Evolutionary conservation across 331 rosid species (phyloP).

Genomic region (Spiraea crenata): DNA sequence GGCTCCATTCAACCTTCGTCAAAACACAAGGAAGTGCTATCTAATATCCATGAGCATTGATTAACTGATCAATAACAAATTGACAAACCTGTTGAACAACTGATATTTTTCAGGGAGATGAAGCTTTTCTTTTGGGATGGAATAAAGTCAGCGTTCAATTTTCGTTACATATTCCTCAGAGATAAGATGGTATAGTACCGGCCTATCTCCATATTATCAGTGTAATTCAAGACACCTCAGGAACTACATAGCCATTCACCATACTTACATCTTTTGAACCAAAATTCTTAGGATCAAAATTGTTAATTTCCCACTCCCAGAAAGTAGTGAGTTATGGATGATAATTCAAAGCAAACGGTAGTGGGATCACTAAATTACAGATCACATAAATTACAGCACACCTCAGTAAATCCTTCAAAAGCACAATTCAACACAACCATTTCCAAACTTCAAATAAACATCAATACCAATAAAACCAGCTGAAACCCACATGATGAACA

Average conservation of each 20-base stretch:
- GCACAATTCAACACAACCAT: slow-evolving; percentile 15
- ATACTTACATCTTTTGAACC: not conserved
- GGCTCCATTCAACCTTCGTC: not conserved
- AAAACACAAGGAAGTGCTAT: not conserved
- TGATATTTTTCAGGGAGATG: not conserved
- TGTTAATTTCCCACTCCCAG: not conserved
- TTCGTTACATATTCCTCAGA: not conserved
- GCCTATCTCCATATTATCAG: not conserved
- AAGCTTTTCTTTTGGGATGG: not conserved
- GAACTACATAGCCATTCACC: not conserved
- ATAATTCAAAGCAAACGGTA: not conserved
- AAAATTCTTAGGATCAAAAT: not conserved
- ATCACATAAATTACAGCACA: not conserved
- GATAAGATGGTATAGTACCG: not conserved
- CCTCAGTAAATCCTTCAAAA: slow-evolving; percentile 10
- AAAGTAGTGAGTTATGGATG: not conserved
- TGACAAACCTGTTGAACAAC: not conserved
- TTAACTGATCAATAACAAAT: not conserved
- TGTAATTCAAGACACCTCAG: not conserved
- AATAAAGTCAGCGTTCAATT: not conserved
- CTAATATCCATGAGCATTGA: not conserved
- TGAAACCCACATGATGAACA: slow-evolving; percentile 15
- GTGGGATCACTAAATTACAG: not conserved
- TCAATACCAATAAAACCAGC: not conserved
- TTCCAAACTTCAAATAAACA: slow-evolving; percentile 9